These are phyloP conservation scores for Coemansia sp. DNA, from an alignment of 192 early-diverging fungal genomes.

Conservation along the genomic window DNA sequence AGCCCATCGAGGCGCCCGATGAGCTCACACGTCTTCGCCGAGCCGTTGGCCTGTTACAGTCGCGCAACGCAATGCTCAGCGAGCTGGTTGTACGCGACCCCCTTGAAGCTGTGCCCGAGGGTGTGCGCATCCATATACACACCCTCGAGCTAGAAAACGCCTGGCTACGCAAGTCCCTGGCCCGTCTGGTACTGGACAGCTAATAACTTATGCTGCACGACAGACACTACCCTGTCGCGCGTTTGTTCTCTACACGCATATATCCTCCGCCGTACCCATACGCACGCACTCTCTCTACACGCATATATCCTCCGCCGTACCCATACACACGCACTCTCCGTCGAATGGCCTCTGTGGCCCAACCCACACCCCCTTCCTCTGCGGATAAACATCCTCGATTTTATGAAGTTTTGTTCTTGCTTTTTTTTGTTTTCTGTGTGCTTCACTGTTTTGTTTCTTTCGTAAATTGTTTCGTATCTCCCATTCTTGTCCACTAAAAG, in stretches of 20 bases:
- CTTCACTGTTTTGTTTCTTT: not conserved
- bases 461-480: not conserved
- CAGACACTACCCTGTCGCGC: too few relatives aligned
- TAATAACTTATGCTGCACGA: not conserved
- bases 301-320: not conserved
- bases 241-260: too few relatives aligned
- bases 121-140: constrained; percentile 25
- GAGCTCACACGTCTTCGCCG: constrained; percentile 29
- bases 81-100: constrained; percentile 28
- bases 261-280: not conserved
- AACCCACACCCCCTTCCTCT: too few relatives aligned
- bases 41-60: constrained; percentile 26
- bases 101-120: constrained; percentile 24
- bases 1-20: not conserved
- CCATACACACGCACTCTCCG: not conserved
- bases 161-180: constrained; percentile 39
- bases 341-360: not conserved
- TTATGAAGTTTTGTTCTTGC: not conserved
- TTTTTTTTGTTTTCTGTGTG: constrained; percentile 4
- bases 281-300: too few relatives aligned
- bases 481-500: not conserved
- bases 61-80: constrained; percentile 41
- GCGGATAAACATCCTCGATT: not conserved
- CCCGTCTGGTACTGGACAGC: not conserved
- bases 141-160: constrained; percentile 51